phyloP scores from a whole-genome alignment of 2,329 filamentous ascomycete species.

The Aspergillus jensenii region DNA sequence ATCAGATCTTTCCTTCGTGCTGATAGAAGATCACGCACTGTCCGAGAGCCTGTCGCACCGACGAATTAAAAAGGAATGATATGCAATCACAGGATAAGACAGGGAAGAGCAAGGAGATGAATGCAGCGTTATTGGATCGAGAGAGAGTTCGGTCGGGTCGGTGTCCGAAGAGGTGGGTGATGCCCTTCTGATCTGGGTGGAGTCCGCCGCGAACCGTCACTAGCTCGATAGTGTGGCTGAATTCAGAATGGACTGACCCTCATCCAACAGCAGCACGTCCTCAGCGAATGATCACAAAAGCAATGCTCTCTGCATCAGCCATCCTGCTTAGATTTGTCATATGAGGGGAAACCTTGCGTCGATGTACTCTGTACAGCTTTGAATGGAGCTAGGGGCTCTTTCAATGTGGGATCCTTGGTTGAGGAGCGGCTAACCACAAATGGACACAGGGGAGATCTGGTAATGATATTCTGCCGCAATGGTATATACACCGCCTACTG shows the following conservation, averaged over 20 bases:
- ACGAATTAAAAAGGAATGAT: slow-evolving; percentile 2
- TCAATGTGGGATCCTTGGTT: too few relatives aligned
- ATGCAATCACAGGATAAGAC: not conserved
- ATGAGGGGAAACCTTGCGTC: not conserved
- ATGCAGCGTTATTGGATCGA: not conserved
- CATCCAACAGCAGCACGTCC: not conserved
- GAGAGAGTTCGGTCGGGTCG: not conserved
- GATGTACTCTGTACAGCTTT: not conserved
- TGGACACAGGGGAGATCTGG: too few relatives aligned
- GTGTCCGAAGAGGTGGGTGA: not conserved
- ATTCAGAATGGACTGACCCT: not conserved
- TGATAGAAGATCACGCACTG: not conserved
- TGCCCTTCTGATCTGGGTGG: not conserved
- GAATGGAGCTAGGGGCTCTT: too few relatives aligned
- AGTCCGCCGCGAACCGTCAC: not conserved
- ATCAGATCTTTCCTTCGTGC: not conserved
- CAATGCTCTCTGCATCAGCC: not conserved
- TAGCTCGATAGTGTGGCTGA: not conserved
- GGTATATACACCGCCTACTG: not conserved
- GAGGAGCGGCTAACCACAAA: too few relatives aligned
- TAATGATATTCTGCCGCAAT: not conserved
- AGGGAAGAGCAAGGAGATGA: not conserved
- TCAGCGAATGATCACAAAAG: not conserved
- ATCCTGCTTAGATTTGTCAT: not conserved
- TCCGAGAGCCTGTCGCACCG: not conserved